Percentiles rank a stretch among this genome's conserved stretches.
Evolutionary conservation across 306 rosid species (phyloP).

Genomic region (Herpetospermum pedunculosum): DNA sequence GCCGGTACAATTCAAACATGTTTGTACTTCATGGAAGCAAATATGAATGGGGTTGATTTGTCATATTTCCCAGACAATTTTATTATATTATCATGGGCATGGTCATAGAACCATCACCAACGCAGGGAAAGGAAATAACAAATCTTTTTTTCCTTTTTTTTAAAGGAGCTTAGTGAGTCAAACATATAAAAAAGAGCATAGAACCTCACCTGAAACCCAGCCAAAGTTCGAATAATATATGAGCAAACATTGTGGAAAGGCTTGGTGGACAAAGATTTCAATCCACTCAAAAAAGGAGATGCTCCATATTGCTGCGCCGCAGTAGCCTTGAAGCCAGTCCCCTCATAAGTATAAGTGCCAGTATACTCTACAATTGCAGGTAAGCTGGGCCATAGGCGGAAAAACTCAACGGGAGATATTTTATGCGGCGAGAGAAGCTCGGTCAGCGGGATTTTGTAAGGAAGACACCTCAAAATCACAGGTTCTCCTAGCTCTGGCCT

Average conservation of each 20-base stretch:
- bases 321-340: slow-evolving; percentile 95
- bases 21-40: background rate
- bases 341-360: slow-evolving; percentile 95
- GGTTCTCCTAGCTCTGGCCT: slow-evolving; percentile 97
- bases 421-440: slow-evolving; percentile 87
- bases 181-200: background rate
- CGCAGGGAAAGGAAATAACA: background rate
- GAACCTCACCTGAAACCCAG: slow-evolving; percentile 79
- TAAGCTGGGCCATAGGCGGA: slow-evolving; percentile 97
- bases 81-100: background rate
- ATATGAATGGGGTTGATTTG: background rate
- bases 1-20: too few species aligned
- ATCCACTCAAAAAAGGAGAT: slow-evolving; percentile 92
- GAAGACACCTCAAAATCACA: slow-evolving; percentile 91
- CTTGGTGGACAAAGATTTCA: slow-evolving; percentile 81
- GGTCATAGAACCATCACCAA: background rate
- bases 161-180: background rate
- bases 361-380: slow-evolving; percentile 87
- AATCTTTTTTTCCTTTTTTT: background rate
- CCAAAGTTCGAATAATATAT: slow-evolving; percentile 86
- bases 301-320: slow-evolving; percentile 98
- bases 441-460: slow-evolving; percentile 83
- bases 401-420: slow-evolving; percentile 92
- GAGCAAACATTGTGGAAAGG: slow-evolving; percentile 99
- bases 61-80: background rate